Evolutionary conservation across 345 rosid genomes (phyloP), one percentile per base, ranked within the genome.

Genomic region (Gynandropsis gynandra): DNA sequence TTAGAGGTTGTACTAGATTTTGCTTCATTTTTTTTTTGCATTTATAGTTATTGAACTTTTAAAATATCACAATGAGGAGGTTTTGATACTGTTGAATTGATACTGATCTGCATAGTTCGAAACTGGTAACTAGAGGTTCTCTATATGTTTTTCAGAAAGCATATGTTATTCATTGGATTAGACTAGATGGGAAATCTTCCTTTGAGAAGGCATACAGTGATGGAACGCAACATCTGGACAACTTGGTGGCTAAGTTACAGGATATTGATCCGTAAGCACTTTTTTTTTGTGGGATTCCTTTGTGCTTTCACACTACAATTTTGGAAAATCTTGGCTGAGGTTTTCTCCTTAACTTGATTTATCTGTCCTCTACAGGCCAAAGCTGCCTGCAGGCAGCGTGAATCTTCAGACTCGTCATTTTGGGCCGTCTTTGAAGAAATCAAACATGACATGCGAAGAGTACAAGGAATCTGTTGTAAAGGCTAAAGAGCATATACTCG

Each of bases 401-500:
- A 64, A 75, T 47, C 27, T 85, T 18, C 61, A 27, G 44, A 82
- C 97, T 54, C 65, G 16, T 42, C 80, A 62, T 44, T 82, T 76
- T 69, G 95, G 95, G 21, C 69, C 85, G 49, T 69, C 76, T 55
- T 54, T 80, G 77, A 82, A 80, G 39, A 43, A 8, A n/a, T 85
- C 95, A 17, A 88, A 68, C 69, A 82, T 85, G 92, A 67, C 81
- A 44, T 74, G 80, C 67, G 87, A 78, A 14, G 80, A 64, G n/a
- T 85, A 79, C 55, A 74, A 66, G 77, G 68, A 73, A 36, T 84
- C 83, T 38, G 97, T 85, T 18, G 59, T 82, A 65, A 48, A 57
- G 58, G 86, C 92, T 10, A 85, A 82, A 52, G 95, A 84, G 62
- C 90, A 78, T 65, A 82, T 85, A 33, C 47, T 80, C 59, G 80